A percentile compares a stretch with the other conserved stretches of the same genome.
These are phyloP conservation scores for Ophiocordyceps camponoti-saundersi DNA, from an alignment of 2,329 filamentous ascomycete species.

Conservation along the genomic window DNA sequence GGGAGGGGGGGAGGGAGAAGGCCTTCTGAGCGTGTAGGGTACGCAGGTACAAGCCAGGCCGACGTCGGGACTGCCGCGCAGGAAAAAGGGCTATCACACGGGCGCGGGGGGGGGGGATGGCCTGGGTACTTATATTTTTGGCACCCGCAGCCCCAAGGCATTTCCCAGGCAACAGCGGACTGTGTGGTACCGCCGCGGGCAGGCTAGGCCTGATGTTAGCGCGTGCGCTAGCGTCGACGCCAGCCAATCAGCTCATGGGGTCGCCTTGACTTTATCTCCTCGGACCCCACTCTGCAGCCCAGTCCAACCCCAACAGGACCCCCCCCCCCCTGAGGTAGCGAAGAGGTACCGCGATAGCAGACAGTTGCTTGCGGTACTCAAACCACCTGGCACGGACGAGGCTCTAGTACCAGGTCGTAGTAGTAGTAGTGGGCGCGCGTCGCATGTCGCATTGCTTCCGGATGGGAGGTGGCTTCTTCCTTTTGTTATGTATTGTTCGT, in stretches of 20 bases:
- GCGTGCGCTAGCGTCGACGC: constrained; percentile 13
- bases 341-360: constrained; percentile 18
- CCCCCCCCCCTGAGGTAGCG: constrained; percentile 10
- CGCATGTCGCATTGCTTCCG: background rate
- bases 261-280: constrained; percentile 21
- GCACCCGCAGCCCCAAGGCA: constrained; percentile 16
- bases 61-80: constrained; percentile 36
- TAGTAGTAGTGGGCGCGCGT: background rate
- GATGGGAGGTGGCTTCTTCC: background rate
- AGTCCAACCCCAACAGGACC: constrained; percentile 13
- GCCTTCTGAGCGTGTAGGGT: constrained; percentile 24
- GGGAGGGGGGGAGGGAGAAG: constrained; percentile 4
- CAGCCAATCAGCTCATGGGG: constrained; percentile 20
- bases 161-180: constrained; percentile 25
- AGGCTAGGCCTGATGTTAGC: constrained; percentile 21
- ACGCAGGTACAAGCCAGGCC: constrained; percentile 26
- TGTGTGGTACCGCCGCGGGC: constrained; percentile 24
- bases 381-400: constrained; percentile 1
- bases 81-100: constrained; percentile 30
- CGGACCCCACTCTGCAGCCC: constrained; percentile 13
- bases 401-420: background rate
- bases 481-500: too few species aligned
- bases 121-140: constrained; percentile 40
- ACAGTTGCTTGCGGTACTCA: constrained; percentile 7
- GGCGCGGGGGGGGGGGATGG: constrained; percentile 30